Conservation (phyloP, 208 protist genomes). For the Crithidia bombi region DNA sequence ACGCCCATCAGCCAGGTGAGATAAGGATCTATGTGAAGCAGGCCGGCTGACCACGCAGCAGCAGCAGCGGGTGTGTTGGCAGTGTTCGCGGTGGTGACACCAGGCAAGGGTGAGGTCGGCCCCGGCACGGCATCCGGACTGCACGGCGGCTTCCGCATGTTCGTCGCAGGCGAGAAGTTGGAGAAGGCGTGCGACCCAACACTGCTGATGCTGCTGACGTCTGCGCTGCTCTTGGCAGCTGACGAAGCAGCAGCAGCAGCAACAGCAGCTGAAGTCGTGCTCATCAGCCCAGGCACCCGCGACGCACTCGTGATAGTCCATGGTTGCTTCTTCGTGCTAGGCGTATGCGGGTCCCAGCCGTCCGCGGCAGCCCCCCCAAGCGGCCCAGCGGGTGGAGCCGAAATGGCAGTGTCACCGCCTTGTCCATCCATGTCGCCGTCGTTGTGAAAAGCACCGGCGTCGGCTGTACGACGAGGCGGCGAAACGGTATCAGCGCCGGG, state of each 20-base stretch:
- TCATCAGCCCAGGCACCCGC: not conserved
- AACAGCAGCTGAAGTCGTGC: not conserved
- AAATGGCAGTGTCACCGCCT: not conserved
- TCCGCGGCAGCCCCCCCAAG: not conserved
- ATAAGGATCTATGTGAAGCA: conserved; percentile 66
- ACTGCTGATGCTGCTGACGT: conserved; percentile 15
- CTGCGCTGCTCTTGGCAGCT: not conserved
- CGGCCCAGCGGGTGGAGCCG: not conserved
- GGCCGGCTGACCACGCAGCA: not conserved
- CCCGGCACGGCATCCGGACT: conserved; percentile 2
- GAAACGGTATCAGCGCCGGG: not conserved
- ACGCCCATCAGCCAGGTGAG: conserved; percentile 85
- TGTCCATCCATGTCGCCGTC: not conserved
- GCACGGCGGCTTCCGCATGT: not conserved
- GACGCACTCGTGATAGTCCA: conserved; percentile 28
- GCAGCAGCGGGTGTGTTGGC: not conserved
- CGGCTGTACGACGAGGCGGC: not conserved
- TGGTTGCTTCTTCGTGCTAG: conserved; percentile 20
- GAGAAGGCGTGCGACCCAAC: conserved; percentile 20
- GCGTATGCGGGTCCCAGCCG: conserved; percentile 23
- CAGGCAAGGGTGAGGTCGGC: not conserved
- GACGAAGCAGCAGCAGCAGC: not conserved
- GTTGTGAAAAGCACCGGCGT: not conserved
- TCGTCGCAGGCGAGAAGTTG: conserved; percentile 11
- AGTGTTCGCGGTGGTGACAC: not conserved